These are phyloP conservation scores for Luffa aegyptiaca DNA, from an alignment of 306 rosid genomes.

Conservation along the genomic window DNA sequence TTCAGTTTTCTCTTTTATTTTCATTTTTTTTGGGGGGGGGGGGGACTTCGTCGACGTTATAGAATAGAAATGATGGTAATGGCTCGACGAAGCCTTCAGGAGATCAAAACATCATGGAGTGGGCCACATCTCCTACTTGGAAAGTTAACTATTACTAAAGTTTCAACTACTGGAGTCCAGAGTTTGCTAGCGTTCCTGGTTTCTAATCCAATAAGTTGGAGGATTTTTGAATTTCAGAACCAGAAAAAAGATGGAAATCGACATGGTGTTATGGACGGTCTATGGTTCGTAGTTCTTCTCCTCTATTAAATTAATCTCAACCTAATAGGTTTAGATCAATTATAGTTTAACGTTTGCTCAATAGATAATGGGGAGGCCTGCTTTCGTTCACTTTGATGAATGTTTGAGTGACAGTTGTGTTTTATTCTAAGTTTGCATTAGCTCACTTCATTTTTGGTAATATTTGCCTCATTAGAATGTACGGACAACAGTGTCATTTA, in stretches of 20 bases:
- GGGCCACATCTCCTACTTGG: not conserved
- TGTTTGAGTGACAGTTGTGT: not conserved
- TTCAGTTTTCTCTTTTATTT: not conserved
- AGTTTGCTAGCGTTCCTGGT: not conserved
- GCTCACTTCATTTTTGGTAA: not conserved
- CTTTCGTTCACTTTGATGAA: not conserved
- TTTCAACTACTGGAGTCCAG: not conserved
- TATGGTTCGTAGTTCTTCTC: not conserved
- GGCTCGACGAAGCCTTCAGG: not conserved
- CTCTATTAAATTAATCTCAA: not conserved
- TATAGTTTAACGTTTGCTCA: not conserved
- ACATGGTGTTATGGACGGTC: not conserved
- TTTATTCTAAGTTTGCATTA: not conserved
- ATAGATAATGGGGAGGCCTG: not conserved
- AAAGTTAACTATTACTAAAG: not conserved
- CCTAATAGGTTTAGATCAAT: not conserved
- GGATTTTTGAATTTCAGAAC: not conserved
- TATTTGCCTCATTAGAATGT: not conserved
- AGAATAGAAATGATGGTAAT: not conserved
- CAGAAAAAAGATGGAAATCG: not conserved
- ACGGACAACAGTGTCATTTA: not conserved
- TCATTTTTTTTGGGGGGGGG: too few relatives aligned
- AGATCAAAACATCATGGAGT: not conserved
- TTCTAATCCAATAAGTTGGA: not conserved
- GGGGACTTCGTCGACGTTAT: not conserved